Evolutionary conservation across 1,284 basidiomycete species (phyloP), one percentile per base, ranked within the genome.

Genomic region (Pyrrhoderma lamaoense): DNA sequence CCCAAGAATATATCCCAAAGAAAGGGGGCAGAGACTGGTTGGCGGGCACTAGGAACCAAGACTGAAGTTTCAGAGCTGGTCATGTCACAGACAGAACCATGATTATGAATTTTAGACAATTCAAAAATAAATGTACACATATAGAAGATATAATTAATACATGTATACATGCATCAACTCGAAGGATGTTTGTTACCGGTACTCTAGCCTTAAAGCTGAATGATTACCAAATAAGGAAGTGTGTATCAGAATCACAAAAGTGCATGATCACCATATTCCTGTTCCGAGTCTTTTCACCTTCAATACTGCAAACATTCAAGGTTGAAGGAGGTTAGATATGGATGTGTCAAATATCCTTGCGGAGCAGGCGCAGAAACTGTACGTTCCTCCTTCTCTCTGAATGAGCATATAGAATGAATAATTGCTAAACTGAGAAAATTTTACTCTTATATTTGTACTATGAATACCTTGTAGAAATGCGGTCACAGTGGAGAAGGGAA

Each of bases 281-380:
- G 4, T 14, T 11, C 27, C 27, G 27, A 31, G 11, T 11, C 27
- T 31, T 31, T 31, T 31, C 11, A 31, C 27, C 11, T 31, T 31
- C 27, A 5, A 31, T 31, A 31, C 5, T 31, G 11, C 27, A 31
- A 31, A 31, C 11, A 31, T 11, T 31, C 11, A 5, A 31, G 27
- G 5, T 11, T 5, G 27, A 31, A 31, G 11, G 11, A 18, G 2
- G 11, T 47, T 18, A 14, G 40, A 11, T 21, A 89, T 92, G 87
- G 88, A 92, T 67, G 86, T 91, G 45, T 87, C 89, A 11, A 76
- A 74, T 56, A 78, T 91, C 40, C 75, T 91, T 25, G 79, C 81
- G 23, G 77, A 76, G 5, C 79, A 88, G 63, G 72, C 78, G 21
- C 76, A 76, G 50, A 85, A 83, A 73, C 74, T 74, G 87, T 85